These are phyloP conservation scores for Cercospora beticola DNA, from an alignment of 2,329 filamentous ascomycete genomes.

Conservation along the genomic window DNA sequence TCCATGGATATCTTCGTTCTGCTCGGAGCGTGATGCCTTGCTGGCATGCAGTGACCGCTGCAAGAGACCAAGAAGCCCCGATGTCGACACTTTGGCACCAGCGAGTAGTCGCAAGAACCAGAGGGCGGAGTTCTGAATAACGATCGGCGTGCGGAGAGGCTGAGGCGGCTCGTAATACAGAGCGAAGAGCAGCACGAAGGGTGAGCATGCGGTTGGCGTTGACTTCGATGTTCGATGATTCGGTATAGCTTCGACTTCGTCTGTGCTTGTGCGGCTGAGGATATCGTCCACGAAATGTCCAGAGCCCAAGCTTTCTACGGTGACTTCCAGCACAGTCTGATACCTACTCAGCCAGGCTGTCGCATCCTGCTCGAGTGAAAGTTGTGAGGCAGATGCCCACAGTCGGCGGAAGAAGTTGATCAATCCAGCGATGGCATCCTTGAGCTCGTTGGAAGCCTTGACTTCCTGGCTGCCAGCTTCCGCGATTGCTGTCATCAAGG, in stretches of 20 bases:
- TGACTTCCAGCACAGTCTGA: constrained; percentile 38
- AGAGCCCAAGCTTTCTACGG: constrained; percentile 52
- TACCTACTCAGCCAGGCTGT: constrained; percentile 26
- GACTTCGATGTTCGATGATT: constrained; percentile 59
- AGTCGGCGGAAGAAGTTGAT: constrained; percentile 67
- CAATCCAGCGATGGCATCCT: constrained; percentile 71
- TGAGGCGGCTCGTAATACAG: constrained; percentile 26
- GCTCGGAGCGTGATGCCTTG: neutral
- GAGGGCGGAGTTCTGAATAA: constrained; percentile 16
- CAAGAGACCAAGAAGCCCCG: constrained; percentile 21
- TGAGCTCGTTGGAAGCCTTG: constrained; percentile 80
- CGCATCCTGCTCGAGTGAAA: constrained; percentile 14
- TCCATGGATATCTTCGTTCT: neutral
- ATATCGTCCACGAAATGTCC: constrained; percentile 53
- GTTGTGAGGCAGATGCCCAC: constrained; percentile 53
- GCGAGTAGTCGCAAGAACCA: constrained; percentile 26
- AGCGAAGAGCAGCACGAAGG: constrained; percentile 56
- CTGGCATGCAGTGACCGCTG: constrained; percentile 19
- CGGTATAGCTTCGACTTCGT: constrained; percentile 61
- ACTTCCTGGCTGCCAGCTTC: constrained; percentile 80
- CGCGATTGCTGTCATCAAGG: constrained; percentile 62
- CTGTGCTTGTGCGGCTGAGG: constrained; percentile 54
- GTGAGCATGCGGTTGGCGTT: constrained; percentile 54
- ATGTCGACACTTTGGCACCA: constrained; percentile 20
- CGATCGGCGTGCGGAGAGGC: constrained; percentile 6